Conservation (phyloP, 2,329 filamentous ascomycete species). For the Emmonsia crescens region DNA sequence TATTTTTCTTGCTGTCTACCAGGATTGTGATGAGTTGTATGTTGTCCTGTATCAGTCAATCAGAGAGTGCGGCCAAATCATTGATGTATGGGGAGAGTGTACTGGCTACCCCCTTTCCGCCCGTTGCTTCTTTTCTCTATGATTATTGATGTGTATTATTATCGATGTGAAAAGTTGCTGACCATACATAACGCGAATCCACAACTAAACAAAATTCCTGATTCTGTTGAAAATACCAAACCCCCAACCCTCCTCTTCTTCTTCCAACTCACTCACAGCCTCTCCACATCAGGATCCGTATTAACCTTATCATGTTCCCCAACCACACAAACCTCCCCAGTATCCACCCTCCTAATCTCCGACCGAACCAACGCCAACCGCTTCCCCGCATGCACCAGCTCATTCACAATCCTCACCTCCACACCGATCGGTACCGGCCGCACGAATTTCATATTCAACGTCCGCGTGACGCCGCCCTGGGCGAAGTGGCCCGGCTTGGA, state of each 20-base stretch:
- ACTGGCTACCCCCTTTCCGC: background rate
- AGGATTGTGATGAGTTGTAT: background rate
- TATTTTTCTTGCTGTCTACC: background rate
- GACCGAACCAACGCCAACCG: constrained; percentile 45
- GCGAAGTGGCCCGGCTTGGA: constrained; percentile 51
- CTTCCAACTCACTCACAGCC: constrained; percentile 8
- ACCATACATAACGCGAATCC: background rate
- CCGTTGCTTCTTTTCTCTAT: background rate
- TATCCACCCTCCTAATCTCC: constrained; percentile 43
- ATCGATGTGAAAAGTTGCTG: background rate
- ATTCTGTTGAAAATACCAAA: too few relatives aligned
- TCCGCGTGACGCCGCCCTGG: constrained; percentile 53
- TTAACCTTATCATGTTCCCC: constrained; percentile 58
- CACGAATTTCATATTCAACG: constrained; percentile 57
- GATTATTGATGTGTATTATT: background rate
- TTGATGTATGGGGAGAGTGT: background rate
- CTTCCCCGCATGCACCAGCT: constrained; percentile 48
- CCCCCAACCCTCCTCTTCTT: too few relatives aligned
- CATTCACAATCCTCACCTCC: constrained; percentile 44
- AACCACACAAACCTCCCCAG: constrained; percentile 44
- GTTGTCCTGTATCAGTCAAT: background rate
- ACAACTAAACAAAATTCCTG: background rate
- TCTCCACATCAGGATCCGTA: constrained; percentile 37
- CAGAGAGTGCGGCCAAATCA: background rate
- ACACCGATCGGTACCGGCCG: constrained; percentile 47